Conservation (phyloP, 2,329 filamentous ascomycete genomes). For the Aspergillus clavatus region DNA sequence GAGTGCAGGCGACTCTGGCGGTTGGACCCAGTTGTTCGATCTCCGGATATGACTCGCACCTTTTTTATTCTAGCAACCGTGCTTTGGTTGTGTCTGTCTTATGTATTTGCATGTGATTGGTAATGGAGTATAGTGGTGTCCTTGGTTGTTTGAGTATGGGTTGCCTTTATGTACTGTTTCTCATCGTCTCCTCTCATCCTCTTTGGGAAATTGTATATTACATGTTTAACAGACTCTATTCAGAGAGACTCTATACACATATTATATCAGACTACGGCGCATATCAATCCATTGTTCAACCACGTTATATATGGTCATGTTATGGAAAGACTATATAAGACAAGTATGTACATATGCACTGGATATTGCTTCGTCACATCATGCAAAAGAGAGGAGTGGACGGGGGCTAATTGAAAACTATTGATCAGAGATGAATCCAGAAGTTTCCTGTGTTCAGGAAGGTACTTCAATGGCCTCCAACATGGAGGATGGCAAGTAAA, state of each 20-base stretch:
- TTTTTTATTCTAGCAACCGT: background rate
- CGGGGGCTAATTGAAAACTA: no score
- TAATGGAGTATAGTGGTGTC: background rate
- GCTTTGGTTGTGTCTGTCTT: background rate
- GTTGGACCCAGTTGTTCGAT: background rate
- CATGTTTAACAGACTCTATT: background rate
- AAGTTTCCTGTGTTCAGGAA: no score
- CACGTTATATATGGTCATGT: no score
- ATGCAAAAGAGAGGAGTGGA: no score
- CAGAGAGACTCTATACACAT: background rate
- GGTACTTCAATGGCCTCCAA: no score
- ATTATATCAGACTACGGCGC: background rate
- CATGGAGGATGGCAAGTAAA: no score
- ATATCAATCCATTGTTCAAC: no score
- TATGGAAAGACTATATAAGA: background rate
- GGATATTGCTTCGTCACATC: no score
- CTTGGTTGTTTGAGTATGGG: background rate
- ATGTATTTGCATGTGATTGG: background rate
- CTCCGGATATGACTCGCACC: background rate
- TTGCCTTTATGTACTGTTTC: background rate
- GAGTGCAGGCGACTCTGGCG: conserved; percentile 23
- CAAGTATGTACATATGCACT: background rate
- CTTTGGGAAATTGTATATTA: background rate
- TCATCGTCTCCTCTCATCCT: background rate
- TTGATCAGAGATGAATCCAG: no score